phyloP scores from a whole-genome alignment of 345 rosid genomes.

The Leavenworthia alabamica region DNA sequence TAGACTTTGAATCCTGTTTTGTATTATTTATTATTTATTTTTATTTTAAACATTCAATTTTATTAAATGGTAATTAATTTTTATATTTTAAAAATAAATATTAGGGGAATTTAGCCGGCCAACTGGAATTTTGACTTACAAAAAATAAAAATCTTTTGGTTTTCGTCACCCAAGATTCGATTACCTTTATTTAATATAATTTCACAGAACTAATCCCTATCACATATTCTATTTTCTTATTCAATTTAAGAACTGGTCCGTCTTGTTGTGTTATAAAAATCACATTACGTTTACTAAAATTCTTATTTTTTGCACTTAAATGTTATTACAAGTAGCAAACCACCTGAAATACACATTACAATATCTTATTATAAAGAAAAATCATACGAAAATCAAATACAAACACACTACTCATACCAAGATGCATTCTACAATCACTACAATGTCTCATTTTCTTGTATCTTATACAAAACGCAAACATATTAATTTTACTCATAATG shows the following conservation, averaged over 20 bases:
- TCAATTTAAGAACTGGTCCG: slow-evolving; percentile 20
- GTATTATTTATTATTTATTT: no score
- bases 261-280: not conserved
- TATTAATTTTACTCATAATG: not conserved
- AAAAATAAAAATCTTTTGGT: slow-evolving; percentile 6
- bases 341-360: slow-evolving; percentile 20
- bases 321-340: not conserved
- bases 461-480: not conserved
- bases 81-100: not conserved
- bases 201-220: slow-evolving; percentile 14
- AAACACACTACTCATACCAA: not conserved
- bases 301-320: not conserved
- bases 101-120: slow-evolving; percentile 22
- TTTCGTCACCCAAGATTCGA: slow-evolving; percentile 29
- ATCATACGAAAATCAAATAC: not conserved
- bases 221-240: slow-evolving; percentile 11
- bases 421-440: not conserved
- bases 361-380: not conserved
- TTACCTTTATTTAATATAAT: slow-evolving; percentile 2
- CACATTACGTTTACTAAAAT: not conserved
- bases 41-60: no score
- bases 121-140: slow-evolving; percentile 10
- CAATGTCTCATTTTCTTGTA: not conserved
- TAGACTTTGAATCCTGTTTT: no score
- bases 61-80: no score